These are phyloP conservation scores for Gossypium longicalyx DNA, from an alignment of 345 rosid genomes.

Conservation along the genomic window DNA sequence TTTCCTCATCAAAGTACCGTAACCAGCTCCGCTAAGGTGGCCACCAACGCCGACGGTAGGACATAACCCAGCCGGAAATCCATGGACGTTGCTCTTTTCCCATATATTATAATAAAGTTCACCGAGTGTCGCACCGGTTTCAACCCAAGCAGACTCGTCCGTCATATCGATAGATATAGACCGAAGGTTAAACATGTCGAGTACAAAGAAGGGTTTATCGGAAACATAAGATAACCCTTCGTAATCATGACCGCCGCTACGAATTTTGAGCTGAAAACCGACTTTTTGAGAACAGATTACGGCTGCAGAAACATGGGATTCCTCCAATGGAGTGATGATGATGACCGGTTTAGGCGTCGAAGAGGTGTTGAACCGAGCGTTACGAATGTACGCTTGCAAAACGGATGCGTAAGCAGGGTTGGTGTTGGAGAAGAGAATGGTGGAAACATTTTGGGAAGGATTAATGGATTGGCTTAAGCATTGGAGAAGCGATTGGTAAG, in stretches of 20 bases:
- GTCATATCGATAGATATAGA: constrained; percentile 2
- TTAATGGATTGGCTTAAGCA: not conserved
- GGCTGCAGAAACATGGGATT: not conserved
- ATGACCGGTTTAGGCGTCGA: not conserved
- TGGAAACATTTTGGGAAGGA: not conserved
- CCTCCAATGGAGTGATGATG: not conserved
- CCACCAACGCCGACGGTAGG: constrained; percentile 24
- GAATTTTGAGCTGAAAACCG: constrained; percentile 9
- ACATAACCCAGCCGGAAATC: constrained; percentile 24
- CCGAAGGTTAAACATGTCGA: constrained; percentile 20
- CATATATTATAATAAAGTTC: constrained; percentile 8
- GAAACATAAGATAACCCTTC: constrained; percentile 16
- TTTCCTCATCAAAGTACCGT: constrained; percentile 5
- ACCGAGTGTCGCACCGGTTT: constrained; percentile 21
- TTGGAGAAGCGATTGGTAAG: not conserved
- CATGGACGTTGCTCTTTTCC: not conserved
- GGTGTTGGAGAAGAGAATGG: not conserved
- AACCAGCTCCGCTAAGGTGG: constrained; percentile 25
- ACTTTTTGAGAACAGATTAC: not conserved
- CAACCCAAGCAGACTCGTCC: constrained; percentile 21
- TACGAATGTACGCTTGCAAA: constrained; percentile 9
- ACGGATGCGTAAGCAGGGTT: not conserved
- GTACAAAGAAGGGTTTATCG: constrained; percentile 10
- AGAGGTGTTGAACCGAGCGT: constrained; percentile 42
- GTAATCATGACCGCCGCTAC: constrained; percentile 23